A percentile compares a stretch with the other conserved stretches of the same genome.
phyloP scores from a whole-genome alignment of 1,284 basidiomycete genomes.

The Cystobasidium slooffiae region DNA sequence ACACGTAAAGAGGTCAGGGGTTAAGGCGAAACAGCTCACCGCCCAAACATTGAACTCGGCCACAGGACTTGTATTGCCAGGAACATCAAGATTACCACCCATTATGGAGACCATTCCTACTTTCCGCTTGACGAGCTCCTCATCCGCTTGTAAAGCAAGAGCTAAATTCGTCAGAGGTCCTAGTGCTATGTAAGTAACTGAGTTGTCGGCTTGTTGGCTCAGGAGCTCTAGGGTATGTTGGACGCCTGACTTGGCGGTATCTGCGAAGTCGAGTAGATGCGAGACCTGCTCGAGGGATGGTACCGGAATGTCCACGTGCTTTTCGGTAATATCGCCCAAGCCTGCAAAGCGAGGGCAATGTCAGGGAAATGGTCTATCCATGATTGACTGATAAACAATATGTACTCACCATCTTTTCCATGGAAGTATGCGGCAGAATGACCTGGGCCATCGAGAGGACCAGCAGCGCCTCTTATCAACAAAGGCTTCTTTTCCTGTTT shows the following conservation, averaged over 20 bases:
- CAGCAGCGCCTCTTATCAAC: slow-evolving; percentile 64
- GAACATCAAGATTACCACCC: slow-evolving; percentile 95
- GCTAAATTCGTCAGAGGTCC: slow-evolving; percentile 90
- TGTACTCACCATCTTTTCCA: slow-evolving; percentile 52
- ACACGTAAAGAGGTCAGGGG: slow-evolving; percentile 69
- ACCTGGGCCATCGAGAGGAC: slow-evolving; percentile 72
- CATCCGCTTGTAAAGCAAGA: slow-evolving; percentile 66
- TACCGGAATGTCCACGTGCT: slow-evolving; percentile 70
- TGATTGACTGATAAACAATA: neutral
- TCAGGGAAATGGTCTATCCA: neutral
- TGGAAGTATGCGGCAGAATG: slow-evolving; percentile 74
- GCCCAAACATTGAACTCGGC: slow-evolving; percentile 95
- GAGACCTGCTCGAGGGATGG: slow-evolving; percentile 46
- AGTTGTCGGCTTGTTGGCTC: slow-evolving; percentile 64
- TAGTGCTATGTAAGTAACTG: slow-evolving; percentile 79
- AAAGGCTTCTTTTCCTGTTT: slow-evolving; percentile 58
- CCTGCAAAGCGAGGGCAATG: slow-evolving; percentile 58
- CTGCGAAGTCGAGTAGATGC: slow-evolving; percentile 32
- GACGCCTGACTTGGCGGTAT: slow-evolving; percentile 61
- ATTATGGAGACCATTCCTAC: slow-evolving; percentile 78
- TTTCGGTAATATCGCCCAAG: slow-evolving; percentile 72
- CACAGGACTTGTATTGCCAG: slow-evolving; percentile 81
- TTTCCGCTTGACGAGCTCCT: slow-evolving; percentile 62
- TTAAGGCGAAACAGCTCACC: slow-evolving; percentile 64
- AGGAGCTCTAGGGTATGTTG: slow-evolving; percentile 74